Percentiles rank a stretch among this genome's conserved stretches.
Evolutionary conservation across 2,329 filamentous ascomycete species (phyloP).

Genomic region (Penicillium sp.): DNA sequence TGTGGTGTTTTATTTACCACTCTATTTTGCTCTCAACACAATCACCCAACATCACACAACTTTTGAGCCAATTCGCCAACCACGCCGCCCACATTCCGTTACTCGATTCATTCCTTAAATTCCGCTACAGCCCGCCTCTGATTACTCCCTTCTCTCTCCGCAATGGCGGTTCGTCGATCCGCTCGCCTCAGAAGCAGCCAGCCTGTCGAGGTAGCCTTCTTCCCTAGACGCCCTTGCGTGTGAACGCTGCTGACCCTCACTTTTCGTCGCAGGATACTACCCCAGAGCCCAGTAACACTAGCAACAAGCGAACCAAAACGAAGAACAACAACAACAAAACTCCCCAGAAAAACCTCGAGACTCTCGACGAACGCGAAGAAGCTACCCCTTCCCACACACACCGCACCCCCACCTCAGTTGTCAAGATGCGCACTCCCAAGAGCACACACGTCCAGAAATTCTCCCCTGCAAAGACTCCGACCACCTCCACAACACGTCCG

Average conservation of each 20-base stretch:
- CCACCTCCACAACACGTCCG: slow-evolving; percentile 70
- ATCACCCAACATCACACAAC: not conserved
- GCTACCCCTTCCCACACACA: slow-evolving; percentile 34
- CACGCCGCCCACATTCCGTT: not conserved
- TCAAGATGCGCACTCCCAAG: slow-evolving; percentile 29
- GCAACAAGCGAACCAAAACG: slow-evolving; percentile 14
- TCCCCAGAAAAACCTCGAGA: slow-evolving; percentile 40
- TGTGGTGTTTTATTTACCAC: slow-evolving; percentile 16
- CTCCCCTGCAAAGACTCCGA: slow-evolving; percentile 21
- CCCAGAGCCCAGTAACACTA: slow-evolving; percentile 5
- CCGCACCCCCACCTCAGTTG: slow-evolving; percentile 15
- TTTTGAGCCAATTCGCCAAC: not conserved
- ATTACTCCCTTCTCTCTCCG: not conserved
- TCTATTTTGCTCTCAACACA: not conserved
- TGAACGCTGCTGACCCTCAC: slow-evolving; percentile 14
- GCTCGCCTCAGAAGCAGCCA: slow-evolving; percentile 43
- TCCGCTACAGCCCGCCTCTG: not conserved
- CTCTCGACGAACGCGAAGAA: slow-evolving; percentile 55
- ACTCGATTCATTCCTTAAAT: not conserved
- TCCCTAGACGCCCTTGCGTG: slow-evolving; percentile 15
- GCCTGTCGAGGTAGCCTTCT: slow-evolving; percentile 38
- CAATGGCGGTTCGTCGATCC: slow-evolving; percentile 47
- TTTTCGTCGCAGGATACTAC: slow-evolving; percentile 16
- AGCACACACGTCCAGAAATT: slow-evolving; percentile 22
- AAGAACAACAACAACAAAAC: slow-evolving; percentile 13